phyloP scores from a whole-genome alignment of 768 basidiomycete species.

The Amanita muscaria region DNA sequence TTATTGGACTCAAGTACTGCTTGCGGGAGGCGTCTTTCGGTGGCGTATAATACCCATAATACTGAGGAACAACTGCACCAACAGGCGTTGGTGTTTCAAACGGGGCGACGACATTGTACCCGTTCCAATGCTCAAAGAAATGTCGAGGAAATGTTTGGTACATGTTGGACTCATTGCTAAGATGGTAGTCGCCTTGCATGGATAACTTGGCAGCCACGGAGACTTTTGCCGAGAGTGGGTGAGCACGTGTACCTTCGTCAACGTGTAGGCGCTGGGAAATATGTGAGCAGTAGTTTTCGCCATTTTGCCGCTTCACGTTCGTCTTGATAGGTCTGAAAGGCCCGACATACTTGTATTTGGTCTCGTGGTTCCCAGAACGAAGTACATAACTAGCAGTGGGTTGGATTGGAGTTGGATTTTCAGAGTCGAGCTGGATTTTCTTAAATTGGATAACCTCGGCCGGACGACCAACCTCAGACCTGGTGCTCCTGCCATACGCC shows the following conservation, averaged over 20 bases:
- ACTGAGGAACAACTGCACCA: slow-evolving; percentile 49
- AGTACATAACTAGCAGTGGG: background rate
- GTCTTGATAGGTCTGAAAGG: slow-evolving; percentile 20
- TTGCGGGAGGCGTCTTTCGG: background rate
- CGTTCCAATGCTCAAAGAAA: slow-evolving; percentile 42
- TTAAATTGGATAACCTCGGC: background rate
- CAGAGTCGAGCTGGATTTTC: background rate
- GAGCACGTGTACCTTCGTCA: slow-evolving; percentile 2
- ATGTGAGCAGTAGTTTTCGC: slow-evolving; percentile 25
- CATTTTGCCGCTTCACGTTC: slow-evolving; percentile 24
- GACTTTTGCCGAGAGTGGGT: slow-evolving; percentile 30
- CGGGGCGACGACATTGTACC: slow-evolving; percentile 35
- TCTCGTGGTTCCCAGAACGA: background rate
- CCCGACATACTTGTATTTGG: slow-evolving; percentile 14
- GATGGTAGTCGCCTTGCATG: slow-evolving; percentile 28
- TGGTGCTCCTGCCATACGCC: slow-evolving; percentile 1
- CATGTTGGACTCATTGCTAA: slow-evolving; percentile 31
- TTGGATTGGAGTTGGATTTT: too few relatives aligned
- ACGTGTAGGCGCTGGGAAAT: slow-evolving; percentile 6
- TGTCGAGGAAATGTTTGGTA: slow-evolving; percentile 37
- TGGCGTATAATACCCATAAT: slow-evolving; percentile 48
- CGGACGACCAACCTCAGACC: background rate
- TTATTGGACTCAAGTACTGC: slow-evolving; percentile 30
- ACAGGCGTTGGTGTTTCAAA: slow-evolving; percentile 37
- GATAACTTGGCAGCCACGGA: slow-evolving; percentile 38